Percentiles rank a stretch among this genome's conserved stretches.
phyloP scores from a whole-genome alignment of 139 green algal species.

The Bryopsis sp. region DNA sequence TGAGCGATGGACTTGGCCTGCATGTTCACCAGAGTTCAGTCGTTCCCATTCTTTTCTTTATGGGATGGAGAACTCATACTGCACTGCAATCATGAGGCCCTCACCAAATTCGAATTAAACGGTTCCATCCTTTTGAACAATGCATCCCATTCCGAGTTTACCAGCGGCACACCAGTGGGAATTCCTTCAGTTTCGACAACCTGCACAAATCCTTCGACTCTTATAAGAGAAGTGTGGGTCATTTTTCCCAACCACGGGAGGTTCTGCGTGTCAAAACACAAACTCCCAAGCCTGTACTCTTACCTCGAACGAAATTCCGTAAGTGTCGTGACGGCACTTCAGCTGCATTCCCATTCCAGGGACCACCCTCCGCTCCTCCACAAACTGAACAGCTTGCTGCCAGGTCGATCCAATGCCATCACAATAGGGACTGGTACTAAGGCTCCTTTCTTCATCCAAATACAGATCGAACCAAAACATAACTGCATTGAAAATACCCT shows the following conservation, averaged over 20 bases:
- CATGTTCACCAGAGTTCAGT: too few species aligned
- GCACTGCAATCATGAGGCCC: background rate
- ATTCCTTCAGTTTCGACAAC: too few species aligned
- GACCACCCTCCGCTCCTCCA: background rate
- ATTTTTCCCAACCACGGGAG: background rate
- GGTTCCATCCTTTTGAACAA: background rate
- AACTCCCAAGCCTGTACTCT: background rate
- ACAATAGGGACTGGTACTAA: constrained; percentile 38
- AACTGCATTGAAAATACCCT: constrained; percentile 63
- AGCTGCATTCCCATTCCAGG: background rate
- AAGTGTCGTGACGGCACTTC: background rate
- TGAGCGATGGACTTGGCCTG: background rate
- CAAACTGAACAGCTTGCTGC: constrained; percentile 9
- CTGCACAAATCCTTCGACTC: too few species aligned
- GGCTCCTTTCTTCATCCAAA: constrained; percentile 48
- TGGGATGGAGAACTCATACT: constrained; percentile 1
- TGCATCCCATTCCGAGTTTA: background rate
- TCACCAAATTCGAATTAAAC: background rate
- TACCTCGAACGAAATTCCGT: constrained; percentile 2
- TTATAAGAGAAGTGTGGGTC: too few species aligned
- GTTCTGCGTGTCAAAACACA: background rate
- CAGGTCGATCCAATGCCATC: constrained; percentile 24
- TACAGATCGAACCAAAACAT: constrained; percentile 80
- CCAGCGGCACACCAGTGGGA: background rate
- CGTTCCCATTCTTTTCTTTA: too few species aligned